Evolutionary conservation across 805 yeast genomes (phyloP), one percentile per base, ranked within the genome.

Genomic region (Pichia phayaonensis): DNA sequence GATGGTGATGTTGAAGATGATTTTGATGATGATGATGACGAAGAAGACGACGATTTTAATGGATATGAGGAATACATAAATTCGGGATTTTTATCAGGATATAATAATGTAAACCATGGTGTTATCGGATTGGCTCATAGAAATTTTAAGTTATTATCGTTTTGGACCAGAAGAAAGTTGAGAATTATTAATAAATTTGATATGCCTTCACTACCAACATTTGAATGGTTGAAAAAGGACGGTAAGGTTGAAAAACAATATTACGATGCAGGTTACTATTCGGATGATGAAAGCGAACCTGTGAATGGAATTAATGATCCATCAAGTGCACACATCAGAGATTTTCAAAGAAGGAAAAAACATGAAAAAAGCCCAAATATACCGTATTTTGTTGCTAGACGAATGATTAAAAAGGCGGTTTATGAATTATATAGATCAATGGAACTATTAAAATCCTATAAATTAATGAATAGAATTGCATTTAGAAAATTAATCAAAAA

Each of bases 401-500:
- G 83, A 54, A 86, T 82, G 67, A 68, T 87, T 50, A 84, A 84
- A 57, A 70, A 72, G 29, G 95, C 95, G 0, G 63, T 84, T 26
- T 67, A 79, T 50, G 95, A 88, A 60, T 83, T 77, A 56, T 89
- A 88, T 64, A 74, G 92, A 51, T 78, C 86, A 10, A 69, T 89
- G 54, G 86, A 86, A 52, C 72, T 87, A 36, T 67, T 86, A 46
- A 79, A 79, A 55, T 83, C 87, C 0, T 94, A 82, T 64, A 74
- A 87, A 56, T 72, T 83, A 45, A 66, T 90, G 58, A 94, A 94
- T 66, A 74, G 90, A 29, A 90, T 96, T 0, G 99, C 95, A 0
- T 81, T 90, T 60, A 77, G 96, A 47, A 94, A 94, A 61, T 82
- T 94, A 60, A 74, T 89, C 52, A 94, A 94, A 62, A 94, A 94